Conservation (phyloP, 495 filamentous ascomycete genomes). For the Clavariopsis aquatica region DNA sequence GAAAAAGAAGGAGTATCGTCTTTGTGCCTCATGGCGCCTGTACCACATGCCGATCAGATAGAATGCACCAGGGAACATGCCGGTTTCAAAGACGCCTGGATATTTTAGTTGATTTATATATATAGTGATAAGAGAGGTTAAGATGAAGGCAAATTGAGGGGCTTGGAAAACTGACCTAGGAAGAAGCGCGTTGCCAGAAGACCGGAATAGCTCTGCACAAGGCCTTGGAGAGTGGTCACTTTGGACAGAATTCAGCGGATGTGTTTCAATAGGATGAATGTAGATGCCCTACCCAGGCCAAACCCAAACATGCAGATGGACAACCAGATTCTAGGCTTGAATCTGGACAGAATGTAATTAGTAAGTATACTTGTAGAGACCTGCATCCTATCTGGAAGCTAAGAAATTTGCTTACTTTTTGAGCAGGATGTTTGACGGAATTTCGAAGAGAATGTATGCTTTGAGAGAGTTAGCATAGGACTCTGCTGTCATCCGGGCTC, state of each 20-base stretch:
- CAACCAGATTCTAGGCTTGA: constrained; percentile 75
- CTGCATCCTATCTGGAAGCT: not conserved
- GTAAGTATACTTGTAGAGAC: not conserved
- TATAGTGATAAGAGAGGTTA: not conserved
- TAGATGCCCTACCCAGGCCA: constrained; percentile 10
- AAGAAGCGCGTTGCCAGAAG: constrained; percentile 81
- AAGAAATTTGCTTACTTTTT: constrained; percentile 53
- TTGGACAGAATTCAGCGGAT: not conserved
- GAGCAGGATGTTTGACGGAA: constrained; percentile 85
- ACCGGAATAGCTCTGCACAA: constrained; percentile 75
- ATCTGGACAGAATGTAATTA: constrained; percentile 14
- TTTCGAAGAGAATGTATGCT: constrained; percentile 79
- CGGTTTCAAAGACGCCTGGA: constrained; percentile 72
- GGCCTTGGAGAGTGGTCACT: constrained; percentile 74
- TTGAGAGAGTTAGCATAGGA: constrained; percentile 45
- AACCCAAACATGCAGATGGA: constrained; percentile 36
- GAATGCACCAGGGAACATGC: constrained; percentile 74
- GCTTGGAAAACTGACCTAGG: constrained; percentile 51
- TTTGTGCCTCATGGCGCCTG: constrained; percentile 79
- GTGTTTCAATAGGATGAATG: not conserved
- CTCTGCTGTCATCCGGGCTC: not conserved
- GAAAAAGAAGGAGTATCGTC: constrained; percentile 90
- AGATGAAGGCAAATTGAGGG: not conserved
- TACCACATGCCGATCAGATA: constrained; percentile 77
- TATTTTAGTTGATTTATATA: too few relatives aligned